Conservation (phyloP, 495 filamentous ascomycete species). For the Choiromyces venosus region DNA sequence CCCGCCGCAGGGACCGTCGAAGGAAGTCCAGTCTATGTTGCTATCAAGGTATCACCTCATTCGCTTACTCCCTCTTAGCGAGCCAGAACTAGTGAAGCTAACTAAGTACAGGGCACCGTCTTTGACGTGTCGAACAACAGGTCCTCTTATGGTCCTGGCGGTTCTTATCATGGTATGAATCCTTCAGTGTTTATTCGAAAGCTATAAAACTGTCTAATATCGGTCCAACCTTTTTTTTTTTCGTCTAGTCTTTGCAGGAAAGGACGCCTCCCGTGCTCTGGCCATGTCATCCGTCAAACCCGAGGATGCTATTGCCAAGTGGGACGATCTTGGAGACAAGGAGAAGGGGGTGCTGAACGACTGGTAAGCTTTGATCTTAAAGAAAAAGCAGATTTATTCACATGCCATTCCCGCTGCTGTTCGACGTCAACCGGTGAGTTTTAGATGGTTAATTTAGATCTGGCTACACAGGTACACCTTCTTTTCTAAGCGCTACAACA, state of each 20-base stretch:
- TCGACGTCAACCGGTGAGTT: neutral
- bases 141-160: slow-evolving; percentile 62
- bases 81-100: slow-evolving; percentile 15
- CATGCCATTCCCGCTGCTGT: neutral
- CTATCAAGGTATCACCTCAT: slow-evolving; percentile 65
- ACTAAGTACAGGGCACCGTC: slow-evolving; percentile 60
- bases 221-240: slow-evolving; percentile 3
- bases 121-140: slow-evolving; percentile 89
- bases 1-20: slow-evolving; percentile 52
- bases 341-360: slow-evolving; percentile 78
- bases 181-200: slow-evolving; percentile 6
- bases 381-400: neutral
- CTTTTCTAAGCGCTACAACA: slow-evolving; percentile 92
- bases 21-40: slow-evolving; percentile 73
- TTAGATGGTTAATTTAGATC: neutral
- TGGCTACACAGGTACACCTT: slow-evolving; percentile 58
- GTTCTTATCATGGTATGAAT: slow-evolving; percentile 72
- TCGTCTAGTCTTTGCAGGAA: slow-evolving; percentile 78
- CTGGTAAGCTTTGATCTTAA: slow-evolving; percentile 51
- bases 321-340: slow-evolving; percentile 79
- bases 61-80: neutral
- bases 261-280: slow-evolving; percentile 86
- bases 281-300: slow-evolving; percentile 77
- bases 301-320: slow-evolving; percentile 77
- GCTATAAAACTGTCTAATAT: neutral